Evolutionary conservation across 192 early-diverging fungal species (phyloP).

Genomic region (Coemansia sp.): DNA sequence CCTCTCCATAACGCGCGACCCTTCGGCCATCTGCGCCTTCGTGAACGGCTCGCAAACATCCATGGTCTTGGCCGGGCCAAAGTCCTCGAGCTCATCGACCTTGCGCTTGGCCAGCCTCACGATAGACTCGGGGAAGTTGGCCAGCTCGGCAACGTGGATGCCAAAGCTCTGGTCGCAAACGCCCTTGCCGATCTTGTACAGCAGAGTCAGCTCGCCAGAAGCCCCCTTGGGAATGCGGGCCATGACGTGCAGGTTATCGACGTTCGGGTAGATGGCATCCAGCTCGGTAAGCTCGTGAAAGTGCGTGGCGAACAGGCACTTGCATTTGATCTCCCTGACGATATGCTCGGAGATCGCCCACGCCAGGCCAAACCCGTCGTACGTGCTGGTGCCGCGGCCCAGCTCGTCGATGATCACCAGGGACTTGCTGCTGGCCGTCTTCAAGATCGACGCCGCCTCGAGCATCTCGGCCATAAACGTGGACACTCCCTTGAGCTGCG

Average conservation of each 20-base stretch:
- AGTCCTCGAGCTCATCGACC: slow-evolving; percentile 84
- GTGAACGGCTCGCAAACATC: slow-evolving; percentile 26
- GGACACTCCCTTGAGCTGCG: slow-evolving; percentile 87
- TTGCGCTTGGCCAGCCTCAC: slow-evolving; percentile 83
- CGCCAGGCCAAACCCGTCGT: slow-evolving; percentile 97
- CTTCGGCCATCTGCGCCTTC: slow-evolving; percentile 28
- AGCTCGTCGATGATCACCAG: slow-evolving; percentile 96
- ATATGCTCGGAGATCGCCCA: slow-evolving; percentile 89
- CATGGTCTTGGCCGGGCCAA: slow-evolving; percentile 37
- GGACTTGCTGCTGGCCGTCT: slow-evolving; percentile 76
- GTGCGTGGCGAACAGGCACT: slow-evolving; percentile 93
- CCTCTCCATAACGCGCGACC: slow-evolving; percentile 34
- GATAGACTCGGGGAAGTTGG: slow-evolving; percentile 82
- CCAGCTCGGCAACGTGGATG: slow-evolving; percentile 95
- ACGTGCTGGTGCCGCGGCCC: slow-evolving; percentile 96
- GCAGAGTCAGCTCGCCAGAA: slow-evolving; percentile 68
- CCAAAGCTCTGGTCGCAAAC: slow-evolving; percentile 97
- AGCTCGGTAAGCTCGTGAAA: slow-evolving; percentile 96
- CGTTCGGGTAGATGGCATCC: slow-evolving; percentile 62
- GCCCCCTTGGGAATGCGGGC: slow-evolving; percentile 53
- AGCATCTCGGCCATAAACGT: slow-evolving; percentile 98
- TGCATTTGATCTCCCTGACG: slow-evolving; percentile 64
- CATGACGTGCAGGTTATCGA: slow-evolving; percentile 87
- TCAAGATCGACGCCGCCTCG: slow-evolving; percentile 88
- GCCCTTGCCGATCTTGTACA: slow-evolving; percentile 82